These are phyloP conservation scores for Xylaria cubensis DNA, from an alignment of 495 filamentous ascomycete genomes.

Conservation along the genomic window DNA sequence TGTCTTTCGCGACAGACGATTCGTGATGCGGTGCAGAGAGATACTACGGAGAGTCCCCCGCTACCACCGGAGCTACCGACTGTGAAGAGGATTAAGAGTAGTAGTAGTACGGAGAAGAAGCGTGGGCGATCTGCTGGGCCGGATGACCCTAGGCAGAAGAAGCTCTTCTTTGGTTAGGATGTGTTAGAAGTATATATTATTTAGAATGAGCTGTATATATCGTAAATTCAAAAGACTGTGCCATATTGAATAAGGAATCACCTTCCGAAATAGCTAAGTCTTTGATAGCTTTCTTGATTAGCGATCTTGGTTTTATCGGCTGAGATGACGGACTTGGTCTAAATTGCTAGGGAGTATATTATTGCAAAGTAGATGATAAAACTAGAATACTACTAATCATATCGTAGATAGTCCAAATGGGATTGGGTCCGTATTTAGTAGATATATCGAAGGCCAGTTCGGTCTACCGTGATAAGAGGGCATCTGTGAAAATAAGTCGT, in stretches of 20 bases:
- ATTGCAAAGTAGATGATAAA: not conserved
- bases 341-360: too few species aligned
- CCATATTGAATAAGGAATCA: not conserved
- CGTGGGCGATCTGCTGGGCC: constrained; percentile 35
- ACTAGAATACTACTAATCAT: too few species aligned
- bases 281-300: not conserved
- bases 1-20: constrained; percentile 89
- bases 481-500: too few species aligned
- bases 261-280: not conserved
- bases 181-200: not conserved
- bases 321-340: not conserved
- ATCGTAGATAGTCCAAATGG: too few species aligned
- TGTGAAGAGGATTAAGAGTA: constrained; percentile 41
- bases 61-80: constrained; percentile 25
- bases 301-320: not conserved
- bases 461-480: too few species aligned
- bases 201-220: not conserved
- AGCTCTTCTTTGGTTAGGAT: constrained; percentile 50
- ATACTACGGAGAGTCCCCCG: constrained; percentile 31
- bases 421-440: too few species aligned
- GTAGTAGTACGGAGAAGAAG: constrained; percentile 44
- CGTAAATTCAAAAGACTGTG: too few species aligned
- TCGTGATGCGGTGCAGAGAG: constrained; percentile 73
- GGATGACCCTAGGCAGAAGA: constrained; percentile 54
- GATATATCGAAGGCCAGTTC: too few species aligned